Percentiles rank a stretch among this genome's conserved stretches.
These are phyloP conservation scores for Boletus subluridellus DNA, from an alignment of 1,284 basidiomycete genomes.

Conservation along the genomic window DNA sequence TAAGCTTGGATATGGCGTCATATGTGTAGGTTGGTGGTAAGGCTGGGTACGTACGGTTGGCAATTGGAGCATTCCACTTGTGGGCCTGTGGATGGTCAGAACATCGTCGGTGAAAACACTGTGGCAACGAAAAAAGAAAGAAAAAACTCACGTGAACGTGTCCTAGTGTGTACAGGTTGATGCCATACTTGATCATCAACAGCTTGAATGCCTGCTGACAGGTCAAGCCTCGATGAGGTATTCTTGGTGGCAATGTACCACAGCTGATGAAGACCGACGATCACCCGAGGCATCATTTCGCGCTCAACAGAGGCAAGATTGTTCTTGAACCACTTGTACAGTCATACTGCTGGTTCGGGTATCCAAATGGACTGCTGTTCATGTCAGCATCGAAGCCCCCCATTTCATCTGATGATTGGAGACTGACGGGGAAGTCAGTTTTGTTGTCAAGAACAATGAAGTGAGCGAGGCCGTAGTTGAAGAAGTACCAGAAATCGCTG, in stretches of 20 bases:
- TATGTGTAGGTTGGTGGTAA: no score
- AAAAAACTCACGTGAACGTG: slow-evolving; percentile 21
- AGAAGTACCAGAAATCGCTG: slow-evolving; percentile 34
- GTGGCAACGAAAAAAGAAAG: no score
- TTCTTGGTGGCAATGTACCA: slow-evolving; percentile 25
- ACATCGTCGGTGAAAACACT: background rate
- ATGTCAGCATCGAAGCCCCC: slow-evolving; percentile 19
- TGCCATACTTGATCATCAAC: slow-evolving; percentile 32
- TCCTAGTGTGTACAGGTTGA: slow-evolving; percentile 33
- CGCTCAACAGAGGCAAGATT: slow-evolving; percentile 28
- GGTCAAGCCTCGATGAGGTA: slow-evolving; percentile 14
- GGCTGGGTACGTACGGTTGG: slow-evolving; percentile 22
- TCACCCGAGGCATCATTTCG: slow-evolving; percentile 25
- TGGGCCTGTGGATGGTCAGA: slow-evolving; percentile 17
- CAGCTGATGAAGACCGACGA: slow-evolving; percentile 29
- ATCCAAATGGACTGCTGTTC: slow-evolving; percentile 27
- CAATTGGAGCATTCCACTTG: slow-evolving; percentile 28
- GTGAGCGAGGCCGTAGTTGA: slow-evolving; percentile 31
- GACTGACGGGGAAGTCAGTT: slow-evolving; percentile 25
- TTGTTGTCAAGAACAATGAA: slow-evolving; percentile 24
- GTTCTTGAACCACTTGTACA: slow-evolving; percentile 20
- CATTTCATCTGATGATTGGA: slow-evolving; percentile 23
- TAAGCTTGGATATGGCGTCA: background rate
- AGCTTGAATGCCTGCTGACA: slow-evolving; percentile 32
- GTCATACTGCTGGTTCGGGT: slow-evolving; percentile 28